These are phyloP conservation scores for Aspergillus novoparasiticus DNA, from an alignment of 2,329 filamentous ascomycete species.

Conservation along the genomic window DNA sequence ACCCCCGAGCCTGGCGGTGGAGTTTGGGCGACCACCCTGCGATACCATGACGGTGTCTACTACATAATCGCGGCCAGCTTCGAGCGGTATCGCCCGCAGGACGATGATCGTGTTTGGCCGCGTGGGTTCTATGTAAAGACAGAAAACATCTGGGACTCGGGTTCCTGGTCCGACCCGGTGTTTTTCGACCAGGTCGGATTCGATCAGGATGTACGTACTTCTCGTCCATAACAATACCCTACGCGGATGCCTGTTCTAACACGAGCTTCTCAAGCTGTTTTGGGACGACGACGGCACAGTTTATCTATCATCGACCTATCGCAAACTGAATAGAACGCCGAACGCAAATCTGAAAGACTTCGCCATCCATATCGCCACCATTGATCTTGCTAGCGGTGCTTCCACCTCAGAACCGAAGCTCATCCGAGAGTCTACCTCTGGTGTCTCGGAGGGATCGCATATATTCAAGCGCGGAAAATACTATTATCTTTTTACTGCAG, in stretches of 20 bases:
- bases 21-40: constrained; percentile 53
- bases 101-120: constrained; percentile 53
- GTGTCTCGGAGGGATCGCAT: constrained; percentile 57
- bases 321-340: constrained; percentile 40
- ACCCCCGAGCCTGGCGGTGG: constrained; percentile 38
- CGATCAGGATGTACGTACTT: constrained; percentile 52
- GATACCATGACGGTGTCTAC: constrained; percentile 48
- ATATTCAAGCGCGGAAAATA: constrained; percentile 55
- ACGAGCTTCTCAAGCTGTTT: constrained; percentile 46
- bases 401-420: constrained; percentile 34
- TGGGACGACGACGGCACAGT: constrained; percentile 55
- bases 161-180: constrained; percentile 56
- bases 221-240: neutral
- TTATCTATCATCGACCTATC: constrained; percentile 50
- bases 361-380: constrained; percentile 42
- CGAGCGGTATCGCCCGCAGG: constrained; percentile 41
- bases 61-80: constrained; percentile 53
- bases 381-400: constrained; percentile 36
- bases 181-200: constrained; percentile 59
- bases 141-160: constrained; percentile 55
- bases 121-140: constrained; percentile 59
- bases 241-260: neutral
- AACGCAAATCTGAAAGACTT: constrained; percentile 54
- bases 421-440: constrained; percentile 50
- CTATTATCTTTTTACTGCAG: constrained; percentile 58